Conservation (phyloP, 805 yeast genomes). For the Saccharomycopsis olivae region DNA sequence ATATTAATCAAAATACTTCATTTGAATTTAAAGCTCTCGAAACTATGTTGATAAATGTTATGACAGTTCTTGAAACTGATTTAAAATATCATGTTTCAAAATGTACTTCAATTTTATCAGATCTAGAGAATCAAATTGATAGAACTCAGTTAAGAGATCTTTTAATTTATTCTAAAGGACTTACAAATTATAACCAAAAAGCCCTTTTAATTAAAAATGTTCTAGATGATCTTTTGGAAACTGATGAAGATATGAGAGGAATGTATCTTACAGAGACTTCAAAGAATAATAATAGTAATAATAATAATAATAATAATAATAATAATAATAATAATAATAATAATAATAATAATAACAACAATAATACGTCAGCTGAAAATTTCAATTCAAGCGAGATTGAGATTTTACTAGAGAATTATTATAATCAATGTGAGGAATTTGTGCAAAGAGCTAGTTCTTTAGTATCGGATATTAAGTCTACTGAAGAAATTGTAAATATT, state of each 20-base stretch:
- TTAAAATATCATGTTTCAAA: conserved; percentile 76
- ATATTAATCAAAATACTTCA: conserved; percentile 41
- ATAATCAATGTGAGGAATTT: conserved; percentile 84
- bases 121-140: conserved; percentile 75
- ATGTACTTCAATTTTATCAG: conserved; percentile 60
- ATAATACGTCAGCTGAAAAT: neutral
- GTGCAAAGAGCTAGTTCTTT: conserved; percentile 80
- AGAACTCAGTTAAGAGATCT: conserved; percentile 67
- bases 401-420: conserved; percentile 80
- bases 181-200: conserved; percentile 76
- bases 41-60: conserved; percentile 70
- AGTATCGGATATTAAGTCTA: conserved; percentile 74
- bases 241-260: conserved; percentile 78
- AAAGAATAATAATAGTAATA: neutral
- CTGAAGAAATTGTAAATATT: conserved; percentile 91
- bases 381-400: conserved; percentile 52
- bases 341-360: conserved; percentile 26
- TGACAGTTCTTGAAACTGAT: conserved; percentile 72
- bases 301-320: conserved; percentile 29
- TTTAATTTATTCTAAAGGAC: conserved; percentile 74
- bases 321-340: conserved; percentile 18
- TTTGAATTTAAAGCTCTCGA: conserved; percentile 90
- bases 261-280: conserved; percentile 47
- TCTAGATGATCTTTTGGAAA: conserved; percentile 74
- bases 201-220: conserved; percentile 73